Percentiles rank a stretch among this genome's conserved stretches.
These are phyloP conservation scores for Colletotrichum zoysiae DNA, from an alignment of 2,329 filamentous ascomycete species.

Conservation along the genomic window DNA sequence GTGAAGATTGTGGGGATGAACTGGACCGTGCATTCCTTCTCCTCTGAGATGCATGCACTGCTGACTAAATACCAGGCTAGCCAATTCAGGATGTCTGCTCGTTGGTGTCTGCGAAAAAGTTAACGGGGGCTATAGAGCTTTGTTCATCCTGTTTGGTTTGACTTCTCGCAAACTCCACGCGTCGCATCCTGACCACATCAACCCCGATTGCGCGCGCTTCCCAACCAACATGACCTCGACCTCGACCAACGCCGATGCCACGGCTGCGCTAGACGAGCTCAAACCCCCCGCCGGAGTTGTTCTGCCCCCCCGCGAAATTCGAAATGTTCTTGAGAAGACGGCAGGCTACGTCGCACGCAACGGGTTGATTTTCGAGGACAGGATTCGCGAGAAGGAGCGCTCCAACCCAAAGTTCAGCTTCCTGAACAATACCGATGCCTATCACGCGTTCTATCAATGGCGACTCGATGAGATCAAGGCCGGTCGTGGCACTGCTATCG, in stretches of 20 bases:
- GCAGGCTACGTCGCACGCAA: conserved; percentile 87
- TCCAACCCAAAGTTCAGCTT: conserved; percentile 94
- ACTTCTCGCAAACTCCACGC: conserved; percentile 41
- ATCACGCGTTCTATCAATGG: conserved; percentile 92
- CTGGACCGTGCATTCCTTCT: neutral
- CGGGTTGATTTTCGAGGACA: conserved; percentile 79
- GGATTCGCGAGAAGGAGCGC: conserved; percentile 86
- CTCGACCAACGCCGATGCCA: conserved; percentile 65
- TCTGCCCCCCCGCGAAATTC: conserved; percentile 89
- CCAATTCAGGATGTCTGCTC: neutral
- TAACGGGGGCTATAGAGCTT: conserved; percentile 2
- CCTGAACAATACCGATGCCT: conserved; percentile 82
- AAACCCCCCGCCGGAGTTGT: conserved; percentile 88
- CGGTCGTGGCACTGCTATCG: conserved; percentile 83
- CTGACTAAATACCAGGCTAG: conserved; percentile 26
- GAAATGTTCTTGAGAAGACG: conserved; percentile 89
- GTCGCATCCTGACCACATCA: conserved; percentile 35
- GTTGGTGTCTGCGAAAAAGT: conserved; percentile 29
- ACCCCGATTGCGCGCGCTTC: conserved; percentile 38
- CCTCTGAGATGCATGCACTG: neutral
- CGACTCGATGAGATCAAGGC: conserved; percentile 86
- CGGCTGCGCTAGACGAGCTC: conserved; percentile 71
- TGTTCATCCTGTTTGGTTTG: conserved; percentile 15
- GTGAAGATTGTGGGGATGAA: neutral
- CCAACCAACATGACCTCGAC: conserved; percentile 53